These are phyloP conservation scores for Fragaria iinumae DNA, from an alignment of 306 rosid genomes.

Conservation along the genomic window DNA sequence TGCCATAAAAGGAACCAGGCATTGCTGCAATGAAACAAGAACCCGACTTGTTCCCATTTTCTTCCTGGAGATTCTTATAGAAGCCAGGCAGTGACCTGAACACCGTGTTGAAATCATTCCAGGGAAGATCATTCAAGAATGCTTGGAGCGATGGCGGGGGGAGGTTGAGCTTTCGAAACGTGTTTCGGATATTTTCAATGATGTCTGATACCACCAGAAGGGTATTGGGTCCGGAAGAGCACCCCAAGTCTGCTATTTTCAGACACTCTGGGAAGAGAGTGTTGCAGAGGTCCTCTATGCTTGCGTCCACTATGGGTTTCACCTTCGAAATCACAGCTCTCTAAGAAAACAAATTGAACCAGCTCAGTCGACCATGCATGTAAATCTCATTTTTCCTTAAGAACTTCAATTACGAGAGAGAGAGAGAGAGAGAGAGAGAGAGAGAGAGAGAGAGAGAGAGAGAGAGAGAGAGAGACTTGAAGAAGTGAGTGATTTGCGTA, in stretches of 20 bases:
- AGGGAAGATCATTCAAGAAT: slow-evolving; percentile 48
- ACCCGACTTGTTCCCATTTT: slow-evolving; percentile 17
- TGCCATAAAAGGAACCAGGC: slow-evolving; percentile 53
- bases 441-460: too few species aligned
- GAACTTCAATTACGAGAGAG: too few species aligned
- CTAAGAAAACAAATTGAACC: not conserved
- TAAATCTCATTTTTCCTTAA: too few species aligned
- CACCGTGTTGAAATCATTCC: slow-evolving; percentile 50
- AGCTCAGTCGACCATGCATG: too few species aligned
- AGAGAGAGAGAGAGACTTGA: not conserved
- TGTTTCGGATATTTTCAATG: not conserved
- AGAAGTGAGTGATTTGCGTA: slow-evolving; percentile 20
- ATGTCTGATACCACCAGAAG: slow-evolving; percentile 16
- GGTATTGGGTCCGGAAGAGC: slow-evolving; percentile 44
- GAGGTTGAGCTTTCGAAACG: not conserved
- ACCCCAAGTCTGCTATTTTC: slow-evolving; percentile 48
- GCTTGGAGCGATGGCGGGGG: slow-evolving; percentile 27
- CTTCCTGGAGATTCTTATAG: not conserved
- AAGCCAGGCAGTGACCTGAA: slow-evolving; percentile 39
- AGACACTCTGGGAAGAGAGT: slow-evolving; percentile 24
- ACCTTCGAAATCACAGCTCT: not conserved
- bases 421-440: too few species aligned
- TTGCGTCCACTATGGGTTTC: slow-evolving; percentile 24
- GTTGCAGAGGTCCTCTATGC: slow-evolving; percentile 12
- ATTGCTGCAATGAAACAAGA: slow-evolving; percentile 39